Conservation (phyloP, 1,284 basidiomycete species). For the Puccinia polysora region DNA sequence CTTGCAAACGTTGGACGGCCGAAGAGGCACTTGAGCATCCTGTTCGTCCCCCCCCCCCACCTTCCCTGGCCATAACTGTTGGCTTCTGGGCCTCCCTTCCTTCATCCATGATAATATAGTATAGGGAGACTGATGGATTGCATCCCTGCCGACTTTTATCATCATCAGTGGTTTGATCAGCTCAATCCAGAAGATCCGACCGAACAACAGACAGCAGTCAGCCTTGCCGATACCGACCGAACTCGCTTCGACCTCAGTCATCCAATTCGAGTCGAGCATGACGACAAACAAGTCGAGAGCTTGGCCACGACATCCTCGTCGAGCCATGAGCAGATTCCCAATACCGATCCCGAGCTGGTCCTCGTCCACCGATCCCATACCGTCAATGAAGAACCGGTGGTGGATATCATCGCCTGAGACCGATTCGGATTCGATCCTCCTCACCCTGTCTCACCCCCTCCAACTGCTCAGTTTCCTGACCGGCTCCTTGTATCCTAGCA, state of each 20-base stretch:
- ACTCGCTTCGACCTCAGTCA: conserved; percentile 7
- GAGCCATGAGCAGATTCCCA: neutral
- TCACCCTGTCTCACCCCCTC: too few relatives aligned
- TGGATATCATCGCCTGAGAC: neutral
- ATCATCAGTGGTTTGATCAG: conserved; percentile 16
- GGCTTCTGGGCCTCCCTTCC: neutral
- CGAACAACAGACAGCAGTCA: conserved; percentile 13
- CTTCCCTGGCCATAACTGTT: neutral
- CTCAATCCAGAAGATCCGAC: conserved; percentile 3
- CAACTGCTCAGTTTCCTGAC: too few relatives aligned
- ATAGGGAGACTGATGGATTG: neutral
- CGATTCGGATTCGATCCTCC: too few relatives aligned
- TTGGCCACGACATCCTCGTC: neutral
- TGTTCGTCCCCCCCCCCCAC: neutral
- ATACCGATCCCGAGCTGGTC: neutral
- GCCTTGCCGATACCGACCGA: conserved; percentile 21
- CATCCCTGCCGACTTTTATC: neutral
- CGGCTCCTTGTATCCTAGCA: too few relatives aligned
- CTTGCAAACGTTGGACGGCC: conserved; percentile 29
- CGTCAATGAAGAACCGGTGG: neutral
- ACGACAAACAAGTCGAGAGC: conserved; percentile 18
- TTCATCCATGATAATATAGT: neutral
- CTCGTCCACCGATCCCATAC: neutral
- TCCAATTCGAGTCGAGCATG: neutral
- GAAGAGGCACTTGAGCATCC: conserved; percentile 35